Evolutionary conservation across 2,329 filamentous ascomycete genomes (phyloP), one percentile per base, ranked within the genome.

Genomic region (Fusarium veterinarium): DNA sequence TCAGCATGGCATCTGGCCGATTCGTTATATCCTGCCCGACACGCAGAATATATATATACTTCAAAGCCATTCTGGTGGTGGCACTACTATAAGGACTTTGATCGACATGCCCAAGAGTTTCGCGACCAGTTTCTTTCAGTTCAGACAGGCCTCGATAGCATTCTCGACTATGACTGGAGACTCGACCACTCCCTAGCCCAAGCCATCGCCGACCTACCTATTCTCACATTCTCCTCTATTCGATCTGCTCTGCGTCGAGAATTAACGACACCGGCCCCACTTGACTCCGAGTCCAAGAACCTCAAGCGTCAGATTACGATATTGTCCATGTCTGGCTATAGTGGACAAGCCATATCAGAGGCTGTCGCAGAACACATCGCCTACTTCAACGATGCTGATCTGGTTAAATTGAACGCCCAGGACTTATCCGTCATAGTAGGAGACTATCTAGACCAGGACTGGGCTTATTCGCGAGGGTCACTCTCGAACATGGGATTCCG

Each of bases 361-460:
- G 78, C 81, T 20, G 83, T 93, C n/a, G 88, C 95, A 4, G 86
- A 89, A 66, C 86, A 89, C 56, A 83, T 92, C 46, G 92, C 92
- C 1, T 83, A 83, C 17, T 86, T 90, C 38, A 83, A 92, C 10
- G 83, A 83, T 11, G 91, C 93, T 6, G 90, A 95, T 72, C 77
- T 95, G 6, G 82, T 96, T 37, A 87, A 89, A 25, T 79, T 97
- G 16, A 89, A 91, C 76, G 90, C 93, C 2, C 88, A 91, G 69
- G 91, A 92, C 76, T 82, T 97, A 59, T 92, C 92, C 6, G 86
- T 91, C 55, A 83, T 96, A 31, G 86, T 91, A 1, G 92, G 91
- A 6, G 86, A 89, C 46, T 94, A 95, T 75, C 81, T 95, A 14
- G 92, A 91, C 8, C 90, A 93, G 76, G 86, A 88, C 66, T 85